Percentiles rank a stretch among this genome's conserved stretches.
Conservation (phyloP, 202 grass and related monocot species). For the Thinopyrum obtusiflorum region DNA sequence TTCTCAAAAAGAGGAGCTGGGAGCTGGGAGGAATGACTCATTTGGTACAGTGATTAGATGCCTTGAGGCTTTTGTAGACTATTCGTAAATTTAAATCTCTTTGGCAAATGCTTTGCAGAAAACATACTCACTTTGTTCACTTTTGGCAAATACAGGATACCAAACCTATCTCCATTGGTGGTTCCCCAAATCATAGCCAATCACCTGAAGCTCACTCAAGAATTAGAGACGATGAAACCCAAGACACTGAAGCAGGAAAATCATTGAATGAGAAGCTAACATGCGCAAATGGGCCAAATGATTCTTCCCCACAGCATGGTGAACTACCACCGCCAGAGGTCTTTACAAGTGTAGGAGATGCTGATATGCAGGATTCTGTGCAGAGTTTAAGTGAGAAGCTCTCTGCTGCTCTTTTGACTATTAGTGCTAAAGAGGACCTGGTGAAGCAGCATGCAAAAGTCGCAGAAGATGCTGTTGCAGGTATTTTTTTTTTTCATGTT, state of each 20-base stretch:
- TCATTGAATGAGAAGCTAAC: conserved; percentile 48
- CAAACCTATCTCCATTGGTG: conserved; percentile 26
- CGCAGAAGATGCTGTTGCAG: conserved; percentile 95
- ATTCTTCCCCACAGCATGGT: conserved; percentile 38
- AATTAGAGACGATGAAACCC: conserved; percentile 37
- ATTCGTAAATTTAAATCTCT: not conserved
- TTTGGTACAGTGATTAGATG: not conserved
- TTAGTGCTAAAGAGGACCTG: conserved; percentile 84
- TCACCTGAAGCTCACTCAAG: conserved; percentile 47
- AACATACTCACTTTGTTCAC: conserved; percentile 19
- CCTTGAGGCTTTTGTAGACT: not conserved
- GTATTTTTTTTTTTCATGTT: conserved; percentile 33
- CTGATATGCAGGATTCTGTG: conserved; percentile 48
- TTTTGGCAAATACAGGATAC: conserved; percentile 44
- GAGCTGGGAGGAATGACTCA: conserved; percentile 4
- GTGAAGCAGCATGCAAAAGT: conserved; percentile 96
- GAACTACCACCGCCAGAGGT: conserved; percentile 24
- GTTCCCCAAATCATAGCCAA: conserved; percentile 53
- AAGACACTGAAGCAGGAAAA: conserved; percentile 46
- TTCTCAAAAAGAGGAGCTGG: not conserved
- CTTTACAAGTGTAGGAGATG: conserved; percentile 26
- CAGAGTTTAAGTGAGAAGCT: conserved; percentile 84
- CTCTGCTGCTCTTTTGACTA: conserved; percentile 75
- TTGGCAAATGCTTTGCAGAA: conserved; percentile 13
- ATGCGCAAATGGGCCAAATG: conserved; percentile 24